These are phyloP conservation scores for Aurantiochytrium sp. DNA, from an alignment of 108 stramenopile genomes.

Conservation along the genomic window DNA sequence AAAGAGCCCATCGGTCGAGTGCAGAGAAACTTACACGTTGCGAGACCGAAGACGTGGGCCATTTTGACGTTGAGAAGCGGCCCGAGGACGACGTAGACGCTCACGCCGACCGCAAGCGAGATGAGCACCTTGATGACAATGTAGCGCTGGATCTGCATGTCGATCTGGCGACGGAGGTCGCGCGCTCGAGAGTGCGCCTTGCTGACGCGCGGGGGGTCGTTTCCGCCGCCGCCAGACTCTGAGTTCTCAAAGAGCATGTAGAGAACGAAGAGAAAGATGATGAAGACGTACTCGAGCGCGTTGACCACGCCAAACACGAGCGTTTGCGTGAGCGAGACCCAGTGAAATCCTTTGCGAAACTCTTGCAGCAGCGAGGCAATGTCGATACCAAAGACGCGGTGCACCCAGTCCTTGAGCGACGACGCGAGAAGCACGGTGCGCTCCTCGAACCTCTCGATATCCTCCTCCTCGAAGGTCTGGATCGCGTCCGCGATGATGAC, in stretches of 20 bases:
- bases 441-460: constrained; percentile 1
- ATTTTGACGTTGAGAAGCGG: constrained; percentile 6
- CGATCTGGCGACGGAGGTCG: constrained; percentile 17
- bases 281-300: constrained; percentile 23
- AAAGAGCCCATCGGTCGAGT: no score
- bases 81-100: constrained; percentile 14
- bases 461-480: constrained; percentile 28
- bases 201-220: not conserved
- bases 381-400: constrained; percentile 1
- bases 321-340: constrained; percentile 18
- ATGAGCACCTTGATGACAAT: constrained; percentile 30
- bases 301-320: constrained; percentile 16
- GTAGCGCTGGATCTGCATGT: constrained; percentile 23
- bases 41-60: constrained; percentile 17
- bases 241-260: constrained; percentile 23
- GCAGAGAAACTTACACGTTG: not conserved
- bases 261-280: constrained; percentile 20
- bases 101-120: not conserved
- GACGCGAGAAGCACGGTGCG: not conserved
- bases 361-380: not conserved
- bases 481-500: constrained; percentile 10
- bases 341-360: constrained; percentile 12
- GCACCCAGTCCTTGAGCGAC: not conserved
- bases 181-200: not conserved
- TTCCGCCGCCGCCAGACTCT: not conserved